These are phyloP conservation scores for Aquilaria sinensis DNA, from an alignment of 345 rosid species.

Conservation along the genomic window DNA sequence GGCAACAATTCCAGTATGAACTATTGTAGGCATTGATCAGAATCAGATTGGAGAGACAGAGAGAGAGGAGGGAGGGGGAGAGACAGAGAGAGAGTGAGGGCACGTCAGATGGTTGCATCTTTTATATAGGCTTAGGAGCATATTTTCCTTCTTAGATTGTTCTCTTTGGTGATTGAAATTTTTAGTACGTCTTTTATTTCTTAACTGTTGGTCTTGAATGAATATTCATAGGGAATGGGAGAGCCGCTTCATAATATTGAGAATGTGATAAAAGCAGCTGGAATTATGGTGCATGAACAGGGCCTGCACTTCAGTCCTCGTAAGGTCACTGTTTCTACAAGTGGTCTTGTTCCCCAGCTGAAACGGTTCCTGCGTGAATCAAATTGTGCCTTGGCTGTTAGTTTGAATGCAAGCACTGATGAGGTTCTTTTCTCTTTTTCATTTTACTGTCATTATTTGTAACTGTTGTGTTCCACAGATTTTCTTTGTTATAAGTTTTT, in stretches of 20 bases:
- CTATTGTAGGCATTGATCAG: no score
- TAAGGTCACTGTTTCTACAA: slow-evolving; percentile 89
- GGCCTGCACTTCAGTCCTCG: slow-evolving; percentile 96
- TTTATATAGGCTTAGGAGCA: no score
- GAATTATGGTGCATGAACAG: slow-evolving; percentile 77
- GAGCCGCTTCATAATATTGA: slow-evolving; percentile 89
- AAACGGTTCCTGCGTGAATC: slow-evolving; percentile 77
- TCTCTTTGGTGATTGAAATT: not conserved
- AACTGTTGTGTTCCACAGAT: not conserved
- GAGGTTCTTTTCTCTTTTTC: slow-evolving; percentile 45
- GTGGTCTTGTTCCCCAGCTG: slow-evolving; percentile 93
- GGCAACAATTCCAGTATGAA: no score
- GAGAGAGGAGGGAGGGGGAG: no score
- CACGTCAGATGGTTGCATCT: no score
- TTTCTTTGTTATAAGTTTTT: no score
- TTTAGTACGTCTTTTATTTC: not conserved
- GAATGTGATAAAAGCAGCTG: slow-evolving; percentile 75
- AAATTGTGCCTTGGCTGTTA: slow-evolving; percentile 82
- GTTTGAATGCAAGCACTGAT: slow-evolving; percentile 94
- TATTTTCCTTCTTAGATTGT: not conserved
- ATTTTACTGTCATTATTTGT: slow-evolving; percentile 2
- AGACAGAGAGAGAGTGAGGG: no score
- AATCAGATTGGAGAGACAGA: no score
- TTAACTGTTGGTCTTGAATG: slow-evolving; percentile 9
- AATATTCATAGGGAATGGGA: slow-evolving; percentile 80